Base-by-base conservation (phyloP, 2,329 filamentous ascomycete species). In the Alternaria ethzedia region DNA sequence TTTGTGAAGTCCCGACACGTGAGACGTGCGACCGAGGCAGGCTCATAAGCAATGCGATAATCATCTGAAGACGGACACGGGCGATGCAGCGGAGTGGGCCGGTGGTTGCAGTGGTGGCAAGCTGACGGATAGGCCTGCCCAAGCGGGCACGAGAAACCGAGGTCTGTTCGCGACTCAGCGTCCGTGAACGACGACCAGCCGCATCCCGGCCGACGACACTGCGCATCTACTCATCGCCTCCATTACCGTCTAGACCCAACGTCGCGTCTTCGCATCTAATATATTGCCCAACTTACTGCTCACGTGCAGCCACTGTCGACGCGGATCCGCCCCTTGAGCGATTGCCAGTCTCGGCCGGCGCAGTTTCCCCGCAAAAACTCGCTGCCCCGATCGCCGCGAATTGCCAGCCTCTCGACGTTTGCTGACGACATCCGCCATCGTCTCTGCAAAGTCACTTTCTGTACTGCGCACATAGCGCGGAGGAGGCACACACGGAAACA, bases 401-500 rank as follows among this genome's bases (percentile, higher is more conserved):
- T 51, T 56, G 57, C 32, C 57, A 60, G 57, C 36, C 57, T 60
- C 57, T 56, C 41, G 50, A 55, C 61, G 21, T 17, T 23, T 36
- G 49, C 46, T 47, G 58, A 64, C 60, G 59, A 57, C 57, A 56
- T 68, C 32, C 64, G 45, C 61, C 61, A 28, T 50, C 62, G 50
- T 60, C 55, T 21, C 55, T 46, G 58, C 26, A 28, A 20, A 62
- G 15, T 23, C n/a, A 20, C 44, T 36, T 46, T 17, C 45, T 47
- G 44, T 47, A 11, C 41, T 61, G 50, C 70, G 71, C 64, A 68
- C 67, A 68, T 68, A 61, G 67, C 63, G 66, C 65, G 68, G 70
- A 78, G 64, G 64, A 61, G 64, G 65, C 56, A 70, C 58, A 65
- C 47, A 54, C 45, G 57, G 50, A 74, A 64, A 73, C 68, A 88